These are phyloP conservation scores for Blastobotrys aristatus DNA, from an alignment of 1,139 yeast species.

Conservation along the genomic window DNA sequence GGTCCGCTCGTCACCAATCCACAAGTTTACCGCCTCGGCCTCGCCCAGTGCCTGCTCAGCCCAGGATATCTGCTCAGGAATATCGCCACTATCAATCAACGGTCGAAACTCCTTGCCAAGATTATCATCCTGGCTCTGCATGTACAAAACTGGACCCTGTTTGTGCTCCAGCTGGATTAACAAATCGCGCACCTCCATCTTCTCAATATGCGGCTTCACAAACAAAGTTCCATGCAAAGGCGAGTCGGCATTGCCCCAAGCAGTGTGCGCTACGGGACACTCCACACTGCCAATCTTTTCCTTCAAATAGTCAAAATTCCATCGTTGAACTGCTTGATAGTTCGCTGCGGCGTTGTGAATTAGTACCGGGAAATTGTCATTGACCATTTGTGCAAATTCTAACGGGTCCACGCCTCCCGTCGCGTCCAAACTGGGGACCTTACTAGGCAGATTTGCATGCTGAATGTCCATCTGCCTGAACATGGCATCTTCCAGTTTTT, in stretches of 20 bases:
- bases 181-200: slow-evolving; percentile 27
- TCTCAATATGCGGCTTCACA: slow-evolving; percentile 32
- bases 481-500: slow-evolving; percentile 15
- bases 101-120: slow-evolving; percentile 27
- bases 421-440: slow-evolving; percentile 15
- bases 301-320: slow-evolving; percentile 14
- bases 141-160: slow-evolving; percentile 27
- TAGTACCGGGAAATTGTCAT: slow-evolving; percentile 24
- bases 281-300: slow-evolving; percentile 17
- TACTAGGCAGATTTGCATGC: slow-evolving; percentile 24
- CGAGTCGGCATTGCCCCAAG: slow-evolving; percentile 38
- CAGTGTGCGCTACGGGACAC: slow-evolving; percentile 36
- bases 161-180: slow-evolving; percentile 18
- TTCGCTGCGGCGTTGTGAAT: slow-evolving; percentile 6
- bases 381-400: slow-evolving; percentile 20
- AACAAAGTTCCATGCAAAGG: slow-evolving; percentile 31
- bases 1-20: slow-evolving; percentile 37
- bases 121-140: slow-evolving; percentile 39
- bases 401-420: slow-evolving; percentile 12
- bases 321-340: not conserved
- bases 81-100: slow-evolving; percentile 18
- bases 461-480: slow-evolving; percentile 29
- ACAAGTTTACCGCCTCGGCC: slow-evolving; percentile 37
- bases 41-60: slow-evolving; percentile 26
- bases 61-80: slow-evolving; percentile 24